Conservation (phyloP, 177 flowering plant species). For the Vitis hybrid region DNA sequence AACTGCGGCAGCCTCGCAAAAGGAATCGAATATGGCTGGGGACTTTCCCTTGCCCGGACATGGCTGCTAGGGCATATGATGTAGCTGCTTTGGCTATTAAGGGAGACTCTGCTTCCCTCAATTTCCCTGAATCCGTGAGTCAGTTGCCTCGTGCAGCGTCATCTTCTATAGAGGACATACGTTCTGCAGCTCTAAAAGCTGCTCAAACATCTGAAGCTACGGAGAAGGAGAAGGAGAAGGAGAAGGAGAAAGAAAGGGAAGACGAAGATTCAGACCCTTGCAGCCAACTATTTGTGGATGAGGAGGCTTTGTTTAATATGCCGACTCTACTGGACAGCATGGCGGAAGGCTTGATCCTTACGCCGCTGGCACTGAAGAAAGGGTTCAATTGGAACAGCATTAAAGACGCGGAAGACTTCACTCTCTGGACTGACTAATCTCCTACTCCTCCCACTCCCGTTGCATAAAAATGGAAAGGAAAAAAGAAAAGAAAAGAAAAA, state of each 20-base stretch:
- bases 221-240: neutral
- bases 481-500: no score
- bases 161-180: constrained; percentile 23
- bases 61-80: constrained; percentile 57
- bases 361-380: constrained; percentile 44
- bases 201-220: constrained; percentile 16
- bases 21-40: constrained; percentile 52
- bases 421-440: constrained; percentile 33
- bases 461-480: neutral
- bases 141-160: constrained; percentile 26
- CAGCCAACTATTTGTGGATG: constrained; percentile 35
- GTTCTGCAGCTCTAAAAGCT: constrained; percentile 26
- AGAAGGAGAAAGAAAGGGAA: neutral
- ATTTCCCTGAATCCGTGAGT: constrained; percentile 32
- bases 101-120: constrained; percentile 33
- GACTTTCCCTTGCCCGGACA: constrained; percentile 43
- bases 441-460: no score
- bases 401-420: constrained; percentile 25
- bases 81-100: constrained; percentile 43
- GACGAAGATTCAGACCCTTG: neutral
- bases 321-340: constrained; percentile 46
- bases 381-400: constrained; percentile 38
- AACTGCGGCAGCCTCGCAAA: constrained; percentile 36
- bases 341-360: constrained; percentile 69
- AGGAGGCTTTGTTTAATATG: constrained; percentile 66